These are phyloP conservation scores for Huntiella abstrusa DNA, from an alignment of 2,329 filamentous ascomycete species.

Conservation along the genomic window DNA sequence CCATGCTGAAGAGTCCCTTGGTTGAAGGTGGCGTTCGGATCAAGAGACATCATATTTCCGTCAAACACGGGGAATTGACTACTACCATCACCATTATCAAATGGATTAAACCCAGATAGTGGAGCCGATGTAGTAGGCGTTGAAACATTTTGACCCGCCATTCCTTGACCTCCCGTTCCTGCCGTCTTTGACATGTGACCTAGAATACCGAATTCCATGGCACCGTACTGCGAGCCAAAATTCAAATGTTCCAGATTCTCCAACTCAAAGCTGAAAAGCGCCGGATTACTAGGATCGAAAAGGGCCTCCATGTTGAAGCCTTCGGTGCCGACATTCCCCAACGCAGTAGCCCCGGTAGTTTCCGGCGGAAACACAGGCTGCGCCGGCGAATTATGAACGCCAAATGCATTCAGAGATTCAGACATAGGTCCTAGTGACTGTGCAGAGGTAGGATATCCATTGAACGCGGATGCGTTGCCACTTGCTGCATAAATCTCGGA, in stretches of 20 bases:
- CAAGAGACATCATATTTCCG: constrained; percentile 33
- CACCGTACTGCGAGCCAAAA: constrained; percentile 91
- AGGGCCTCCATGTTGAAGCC: constrained; percentile 38
- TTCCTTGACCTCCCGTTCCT: constrained; percentile 11
- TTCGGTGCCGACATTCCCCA: constrained; percentile 17
- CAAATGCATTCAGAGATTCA: no score
- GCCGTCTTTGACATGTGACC: constrained; percentile 58
- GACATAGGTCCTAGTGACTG: no score
- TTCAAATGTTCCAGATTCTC: constrained; percentile 53
- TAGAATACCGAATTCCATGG: constrained; percentile 87
- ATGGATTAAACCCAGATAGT: constrained; percentile 3
- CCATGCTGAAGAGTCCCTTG: constrained; percentile 43
- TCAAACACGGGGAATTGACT: constrained; percentile 21
- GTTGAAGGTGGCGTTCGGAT: constrained; percentile 30
- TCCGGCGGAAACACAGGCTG: no score
- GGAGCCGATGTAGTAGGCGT: background rate
- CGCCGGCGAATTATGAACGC: no score
- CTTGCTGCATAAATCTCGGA: constrained; percentile 32
- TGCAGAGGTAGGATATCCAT: no score
- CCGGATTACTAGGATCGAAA: constrained; percentile 82
- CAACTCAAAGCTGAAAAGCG: constrained; percentile 88
- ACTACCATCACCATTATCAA: background rate
- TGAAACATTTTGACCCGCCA: background rate
- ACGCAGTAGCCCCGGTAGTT: no score
- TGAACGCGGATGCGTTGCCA: constrained; percentile 20